Base-by-base conservation (phyloP, 306 rosid genomes). In the Trichosanthes truncata region DNA sequence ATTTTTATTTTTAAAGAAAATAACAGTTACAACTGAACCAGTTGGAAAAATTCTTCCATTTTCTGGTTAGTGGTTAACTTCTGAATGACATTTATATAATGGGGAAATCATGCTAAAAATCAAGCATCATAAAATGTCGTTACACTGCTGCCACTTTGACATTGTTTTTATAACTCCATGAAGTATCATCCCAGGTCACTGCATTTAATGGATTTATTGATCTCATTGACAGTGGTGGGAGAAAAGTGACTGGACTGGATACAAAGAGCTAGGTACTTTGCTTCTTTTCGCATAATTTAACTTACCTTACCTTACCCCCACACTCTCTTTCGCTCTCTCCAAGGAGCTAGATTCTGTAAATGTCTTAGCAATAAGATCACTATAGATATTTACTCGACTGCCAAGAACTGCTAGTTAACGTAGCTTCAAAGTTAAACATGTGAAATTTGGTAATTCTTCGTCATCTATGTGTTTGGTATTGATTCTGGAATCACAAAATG, bases 191-290 rank as follows among this genome's bases (percentile, higher is more conserved):
- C 90, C 92, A 82, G 94, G 91, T 87, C 91, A 91, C 89, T 84
- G 90, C 92, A 85, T 92, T 94, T 89, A 90, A 90, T 92, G 91
- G 93, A 85, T 94, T 90, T 94, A 84, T 92, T 92, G 93, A 90
- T 94, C 89, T 94, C 89, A 90, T 90, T 94, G 97, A 84, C 97
- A 94, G 98, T 94, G 98, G 98, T 94, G 97, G 98, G 97, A 92
- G 97, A 92, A 92, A 88, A 92, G 97, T 85, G 97, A 92, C 87
- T 92, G 98, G 97, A 91, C 95, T 7, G 98, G 98, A 94, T 94
- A 91, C 88, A 94, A 94, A 89, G 98, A 94, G 92, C 94, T 94
- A 83, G 98, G 98, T 94, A 94, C 65, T 83, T 78, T 35, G 11
- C 80, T 43, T 57, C 2, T 43, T 77, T 61, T 67, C 57, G 41